Conservation (phyloP, 2,329 filamentous ascomycete genomes). For the Fusarium newnesense region DNA sequence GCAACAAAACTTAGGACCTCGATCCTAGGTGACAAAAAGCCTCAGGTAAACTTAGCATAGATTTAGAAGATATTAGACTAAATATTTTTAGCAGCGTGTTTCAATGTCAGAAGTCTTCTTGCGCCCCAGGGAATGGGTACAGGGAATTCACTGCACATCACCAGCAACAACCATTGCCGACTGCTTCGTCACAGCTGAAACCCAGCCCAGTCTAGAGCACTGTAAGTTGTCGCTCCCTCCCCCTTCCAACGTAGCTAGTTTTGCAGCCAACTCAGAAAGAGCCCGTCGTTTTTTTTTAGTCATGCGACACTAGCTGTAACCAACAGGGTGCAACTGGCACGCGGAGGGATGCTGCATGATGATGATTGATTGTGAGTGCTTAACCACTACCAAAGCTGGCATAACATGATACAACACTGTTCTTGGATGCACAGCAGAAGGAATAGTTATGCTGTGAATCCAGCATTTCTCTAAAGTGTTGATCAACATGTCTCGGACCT, state of each 20-base stretch:
- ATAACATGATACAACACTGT: background rate
- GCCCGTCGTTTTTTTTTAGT: conserved; percentile 3
- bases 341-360: conserved; percentile 7
- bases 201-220: conserved; percentile 17
- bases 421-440: background rate
- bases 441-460: background rate
- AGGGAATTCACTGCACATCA: background rate
- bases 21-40: too few relatives aligned
- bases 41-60: too few relatives aligned
- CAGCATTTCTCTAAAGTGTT: background rate
- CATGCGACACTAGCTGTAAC: conserved; percentile 20
- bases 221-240: conserved; percentile 15
- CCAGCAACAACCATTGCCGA: background rate
- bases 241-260: background rate
- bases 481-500: background rate
- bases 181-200: background rate
- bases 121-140: background rate
- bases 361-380: background rate
- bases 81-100: too few relatives aligned
- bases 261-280: conserved; percentile 6
- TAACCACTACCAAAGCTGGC: background rate
- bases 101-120: too few relatives aligned
- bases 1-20: too few relatives aligned
- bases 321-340: conserved; percentile 28
- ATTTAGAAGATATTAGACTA: too few relatives aligned